Conservation (phyloP, 75 land plant species). For the Pseudotsuga menziesii region DNA sequence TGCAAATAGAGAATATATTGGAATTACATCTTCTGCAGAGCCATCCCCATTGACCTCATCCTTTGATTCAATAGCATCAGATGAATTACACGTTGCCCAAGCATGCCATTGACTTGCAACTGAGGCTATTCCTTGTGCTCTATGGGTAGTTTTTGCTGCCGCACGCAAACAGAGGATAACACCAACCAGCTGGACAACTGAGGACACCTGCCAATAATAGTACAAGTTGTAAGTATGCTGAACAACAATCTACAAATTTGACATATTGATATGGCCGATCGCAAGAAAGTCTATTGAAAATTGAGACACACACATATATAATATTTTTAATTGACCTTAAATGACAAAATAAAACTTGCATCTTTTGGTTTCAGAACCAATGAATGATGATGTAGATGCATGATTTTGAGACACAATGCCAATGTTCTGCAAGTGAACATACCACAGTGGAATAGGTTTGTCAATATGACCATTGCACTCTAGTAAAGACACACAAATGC, state of each 20-base stretch:
- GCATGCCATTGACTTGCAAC: conserved; percentile 93
- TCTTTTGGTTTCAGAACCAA: not conserved
- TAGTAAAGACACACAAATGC: not conserved
- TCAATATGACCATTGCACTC: not conserved
- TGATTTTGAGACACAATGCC: not conserved
- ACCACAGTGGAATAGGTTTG: not conserved
- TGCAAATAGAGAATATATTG: not conserved
- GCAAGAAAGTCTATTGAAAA: not conserved
- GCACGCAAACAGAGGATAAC: conserved; percentile 66
- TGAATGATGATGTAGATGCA: not conserved
- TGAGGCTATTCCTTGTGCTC: conserved; percentile 76
- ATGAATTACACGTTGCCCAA: conserved; percentile 50
- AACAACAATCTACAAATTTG: not conserved
- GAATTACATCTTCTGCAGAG: conserved; percentile 15
- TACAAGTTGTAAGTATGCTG: not conserved
- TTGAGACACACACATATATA: not conserved
- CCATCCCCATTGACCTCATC: conserved; percentile 12
- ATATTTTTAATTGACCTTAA: not conserved
- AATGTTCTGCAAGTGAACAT: not conserved
- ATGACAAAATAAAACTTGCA: not conserved
- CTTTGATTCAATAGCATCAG: conserved; percentile 23
- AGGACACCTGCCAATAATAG: conserved; percentile 43
- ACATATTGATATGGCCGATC: not conserved
- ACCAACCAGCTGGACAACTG: conserved; percentile 66
- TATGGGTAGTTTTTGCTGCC: conserved; percentile 84